These are phyloP conservation scores for Carpinus fangiana DNA, from an alignment of 306 rosid species.

Conservation along the genomic window DNA sequence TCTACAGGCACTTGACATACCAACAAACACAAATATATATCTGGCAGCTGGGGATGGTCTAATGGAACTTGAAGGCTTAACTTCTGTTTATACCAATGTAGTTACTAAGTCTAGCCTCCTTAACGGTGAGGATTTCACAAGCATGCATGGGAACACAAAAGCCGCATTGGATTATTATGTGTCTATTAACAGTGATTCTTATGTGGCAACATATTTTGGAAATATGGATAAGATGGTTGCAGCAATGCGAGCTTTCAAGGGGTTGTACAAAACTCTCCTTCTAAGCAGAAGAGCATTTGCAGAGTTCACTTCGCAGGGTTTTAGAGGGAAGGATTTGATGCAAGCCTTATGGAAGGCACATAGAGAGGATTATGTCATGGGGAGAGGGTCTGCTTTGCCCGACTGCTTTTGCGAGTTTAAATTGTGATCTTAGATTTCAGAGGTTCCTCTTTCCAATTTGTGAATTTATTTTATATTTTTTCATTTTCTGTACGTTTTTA, in stretches of 20 bases:
- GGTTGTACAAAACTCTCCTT: constrained; percentile 69
- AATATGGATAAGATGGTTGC: constrained; percentile 99
- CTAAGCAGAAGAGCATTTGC: constrained; percentile 80
- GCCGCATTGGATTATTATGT: constrained; percentile 92
- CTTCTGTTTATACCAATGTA: constrained; percentile 55
- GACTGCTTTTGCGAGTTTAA: constrained; percentile 85
- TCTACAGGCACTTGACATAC: constrained; percentile 70
- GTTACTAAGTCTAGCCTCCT: constrained; percentile 81
- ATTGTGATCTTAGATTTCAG: constrained; percentile 44
- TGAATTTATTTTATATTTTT: not conserved
- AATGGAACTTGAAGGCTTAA: constrained; percentile 81
- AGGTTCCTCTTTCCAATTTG: not conserved
- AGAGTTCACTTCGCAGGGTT: constrained; percentile 58
- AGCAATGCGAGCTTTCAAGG: constrained; percentile 83
- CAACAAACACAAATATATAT: constrained; percentile 71
- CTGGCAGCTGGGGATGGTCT: constrained; percentile 93
- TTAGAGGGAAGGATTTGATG: constrained; percentile 55
- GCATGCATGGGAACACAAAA: constrained; percentile 95
- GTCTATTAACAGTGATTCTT: constrained; percentile 83
- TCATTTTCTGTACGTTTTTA: not conserved
- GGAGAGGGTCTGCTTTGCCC: constrained; percentile 80
- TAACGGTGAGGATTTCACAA: constrained; percentile 70
- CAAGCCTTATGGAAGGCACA: constrained; percentile 71
- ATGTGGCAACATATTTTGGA: constrained; percentile 84
- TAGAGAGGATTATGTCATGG: constrained; percentile 66